phyloP scores from a whole-genome alignment of 2,329 filamentous ascomycete genomes.

The Penicillium sp. region DNA sequence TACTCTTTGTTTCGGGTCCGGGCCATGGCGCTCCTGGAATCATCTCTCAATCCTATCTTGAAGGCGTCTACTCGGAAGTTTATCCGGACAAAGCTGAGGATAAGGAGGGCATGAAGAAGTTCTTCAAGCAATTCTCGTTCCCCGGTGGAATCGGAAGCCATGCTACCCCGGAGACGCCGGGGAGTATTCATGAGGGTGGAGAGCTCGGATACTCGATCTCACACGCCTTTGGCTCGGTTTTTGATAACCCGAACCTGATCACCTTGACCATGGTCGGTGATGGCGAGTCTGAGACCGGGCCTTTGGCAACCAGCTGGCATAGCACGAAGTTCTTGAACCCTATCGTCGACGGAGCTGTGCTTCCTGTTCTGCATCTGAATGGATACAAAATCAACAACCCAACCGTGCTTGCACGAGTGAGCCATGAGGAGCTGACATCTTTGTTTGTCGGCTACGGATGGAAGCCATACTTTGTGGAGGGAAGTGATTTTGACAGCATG shows the following conservation, averaged over 20 bases:
- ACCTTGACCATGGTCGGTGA: conserved; percentile 77
- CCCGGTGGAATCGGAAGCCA: conserved; percentile 77
- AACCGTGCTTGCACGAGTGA: conserved; percentile 71
- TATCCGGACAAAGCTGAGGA: conserved; percentile 74
- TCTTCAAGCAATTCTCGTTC: conserved; percentile 84
- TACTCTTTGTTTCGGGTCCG: conserved; percentile 73
- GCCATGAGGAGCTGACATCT: conserved; percentile 69
- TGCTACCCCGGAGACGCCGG: conserved; percentile 76
- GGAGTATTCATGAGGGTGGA: conserved; percentile 75
- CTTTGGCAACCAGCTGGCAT: conserved; percentile 77
- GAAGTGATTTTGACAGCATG: conserved; percentile 71
- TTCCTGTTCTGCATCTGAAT: conserved; percentile 76
- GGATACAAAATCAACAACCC: conserved; percentile 87
- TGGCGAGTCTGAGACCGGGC: conserved; percentile 79
- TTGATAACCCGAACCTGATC: conserved; percentile 73
- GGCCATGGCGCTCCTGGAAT: conserved; percentile 77
- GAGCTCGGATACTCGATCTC: conserved; percentile 81
- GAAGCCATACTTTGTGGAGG: conserved; percentile 79
- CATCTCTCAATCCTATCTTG: conserved; percentile 74
- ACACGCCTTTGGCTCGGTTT: conserved; percentile 76
- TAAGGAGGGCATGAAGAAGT: conserved; percentile 67
- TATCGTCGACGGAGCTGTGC: conserved; percentile 73
- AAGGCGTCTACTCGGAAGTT: conserved; percentile 75
- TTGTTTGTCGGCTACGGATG: conserved; percentile 76
- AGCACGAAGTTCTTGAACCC: conserved; percentile 81